A percentile compares a stretch with the other conserved stretches of the same genome.
These are phyloP conservation scores for Aphanomyces invadans DNA, from an alignment of 352 stramenopile species.

Conservation along the genomic window DNA sequence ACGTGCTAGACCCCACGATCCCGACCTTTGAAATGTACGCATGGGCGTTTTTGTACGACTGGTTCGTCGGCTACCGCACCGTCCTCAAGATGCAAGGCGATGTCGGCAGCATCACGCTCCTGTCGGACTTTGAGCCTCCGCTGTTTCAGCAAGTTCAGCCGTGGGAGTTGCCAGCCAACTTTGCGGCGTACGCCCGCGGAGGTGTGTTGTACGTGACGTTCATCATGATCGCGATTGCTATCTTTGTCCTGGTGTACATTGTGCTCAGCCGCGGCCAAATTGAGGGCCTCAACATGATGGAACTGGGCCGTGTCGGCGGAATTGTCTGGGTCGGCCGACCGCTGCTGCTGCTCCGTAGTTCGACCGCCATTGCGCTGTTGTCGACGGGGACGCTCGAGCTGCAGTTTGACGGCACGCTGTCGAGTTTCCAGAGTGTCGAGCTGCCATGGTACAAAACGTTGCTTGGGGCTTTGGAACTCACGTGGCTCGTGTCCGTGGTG, in stretches of 20 bases:
- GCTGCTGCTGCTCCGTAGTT: conserved; percentile 1
- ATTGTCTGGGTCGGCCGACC: conserved; percentile 13
- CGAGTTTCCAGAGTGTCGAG: background rate
- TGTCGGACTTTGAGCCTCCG: background rate
- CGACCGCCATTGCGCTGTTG: background rate
- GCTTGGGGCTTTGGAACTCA: conserved; percentile 1
- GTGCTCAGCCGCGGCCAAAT: background rate
- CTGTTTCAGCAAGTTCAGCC: background rate
- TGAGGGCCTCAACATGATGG: conserved; percentile 6
- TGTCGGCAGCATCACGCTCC: background rate
- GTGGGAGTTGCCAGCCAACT: background rate
- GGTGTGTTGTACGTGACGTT: conserved; percentile 2
- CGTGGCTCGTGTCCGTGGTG: conserved; percentile 3
- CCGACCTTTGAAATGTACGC: conserved; percentile 4
- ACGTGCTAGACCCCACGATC: background rate
- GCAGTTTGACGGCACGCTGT: background rate
- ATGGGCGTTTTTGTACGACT: conserved; percentile 10
- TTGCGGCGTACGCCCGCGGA: background rate
- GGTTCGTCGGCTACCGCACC: background rate
- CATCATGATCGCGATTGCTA: conserved; percentile 4
- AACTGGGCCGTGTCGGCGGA: conserved; percentile 4
- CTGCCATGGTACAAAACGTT: conserved; percentile 12
- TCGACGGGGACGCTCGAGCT: conserved; percentile 4
- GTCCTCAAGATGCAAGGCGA: conserved; percentile 3
- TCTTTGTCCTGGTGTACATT: background rate